Conservation (phyloP, 139 green algal genomes). For the Trebouxia sp. region DNA sequence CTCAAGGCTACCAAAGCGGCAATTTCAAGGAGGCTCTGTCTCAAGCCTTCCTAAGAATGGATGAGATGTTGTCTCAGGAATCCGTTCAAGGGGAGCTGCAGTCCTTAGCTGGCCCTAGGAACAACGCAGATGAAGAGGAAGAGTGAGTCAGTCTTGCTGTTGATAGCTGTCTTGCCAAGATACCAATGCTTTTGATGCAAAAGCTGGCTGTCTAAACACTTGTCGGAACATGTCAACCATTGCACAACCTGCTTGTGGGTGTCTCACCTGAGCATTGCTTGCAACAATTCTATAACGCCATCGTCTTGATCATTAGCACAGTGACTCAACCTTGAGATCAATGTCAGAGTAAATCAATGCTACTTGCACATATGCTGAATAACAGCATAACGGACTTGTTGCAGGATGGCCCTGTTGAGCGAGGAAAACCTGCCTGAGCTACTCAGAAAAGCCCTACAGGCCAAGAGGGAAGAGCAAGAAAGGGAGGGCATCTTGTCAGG, state of each 20-base stretch:
- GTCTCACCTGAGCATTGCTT: no score
- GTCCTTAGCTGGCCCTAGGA: constrained; percentile 32
- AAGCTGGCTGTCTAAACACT: no score
- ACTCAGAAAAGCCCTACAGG: constrained; percentile 48
- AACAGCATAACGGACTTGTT: no score
- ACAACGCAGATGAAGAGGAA: constrained; percentile 4
- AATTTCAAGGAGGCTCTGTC: constrained; percentile 43
- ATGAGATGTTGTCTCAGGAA: constrained; percentile 43
- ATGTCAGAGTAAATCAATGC: no score
- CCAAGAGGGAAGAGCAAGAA: constrained; percentile 13
- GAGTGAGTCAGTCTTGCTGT: not conserved
- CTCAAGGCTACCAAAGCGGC: constrained; percentile 25
- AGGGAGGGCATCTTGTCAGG: not conserved
- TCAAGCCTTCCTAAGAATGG: constrained; percentile 51
- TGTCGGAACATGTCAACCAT: no score
- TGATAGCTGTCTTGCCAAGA: no score
- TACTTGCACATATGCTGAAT: no score
- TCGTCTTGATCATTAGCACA: no score
- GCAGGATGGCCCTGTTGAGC: constrained; percentile 27
- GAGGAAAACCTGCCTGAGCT: constrained; percentile 48
- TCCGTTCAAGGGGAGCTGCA: constrained; percentile 47
- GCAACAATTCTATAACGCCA: no score
- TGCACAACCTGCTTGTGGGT: no score
- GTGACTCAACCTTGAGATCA: no score
- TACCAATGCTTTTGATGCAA: no score